phyloP scores from a whole-genome alignment of 2,329 filamentous ascomycete genomes.

The Aspergillus vadensis region DNA sequence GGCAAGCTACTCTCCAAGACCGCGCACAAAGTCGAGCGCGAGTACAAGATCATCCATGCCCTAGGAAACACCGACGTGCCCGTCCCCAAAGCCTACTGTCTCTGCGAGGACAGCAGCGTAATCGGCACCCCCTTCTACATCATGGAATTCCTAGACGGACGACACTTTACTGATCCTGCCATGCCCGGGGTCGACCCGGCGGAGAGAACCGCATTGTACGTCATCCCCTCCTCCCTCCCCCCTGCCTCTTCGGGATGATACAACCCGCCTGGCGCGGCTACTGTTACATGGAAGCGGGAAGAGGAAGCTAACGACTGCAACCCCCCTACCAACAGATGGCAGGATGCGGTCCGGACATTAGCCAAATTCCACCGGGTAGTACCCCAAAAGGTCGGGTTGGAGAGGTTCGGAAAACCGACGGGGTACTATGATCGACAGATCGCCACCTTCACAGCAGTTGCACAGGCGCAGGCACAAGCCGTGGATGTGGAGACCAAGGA shows the following conservation, averaged over 20 bases:
- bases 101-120: constrained; percentile 79
- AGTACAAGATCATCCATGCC: constrained; percentile 87
- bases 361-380: constrained; percentile 81
- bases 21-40: constrained; percentile 93
- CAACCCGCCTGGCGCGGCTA: background rate
- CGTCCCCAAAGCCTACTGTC: constrained; percentile 77
- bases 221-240: constrained; percentile 6
- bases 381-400: constrained; percentile 67
- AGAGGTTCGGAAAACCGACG: constrained; percentile 68
- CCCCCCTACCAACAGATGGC: constrained; percentile 61
- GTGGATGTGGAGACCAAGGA: constrained; percentile 75
- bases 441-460: constrained; percentile 77
- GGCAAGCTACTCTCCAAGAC: constrained; percentile 89
- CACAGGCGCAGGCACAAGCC: constrained; percentile 72
- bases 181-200: constrained; percentile 70
- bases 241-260: too few species aligned
- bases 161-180: constrained; percentile 86
- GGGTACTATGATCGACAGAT: constrained; percentile 89
- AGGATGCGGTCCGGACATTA: constrained; percentile 77
- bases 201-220: constrained; percentile 71
- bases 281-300: background rate
- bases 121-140: constrained; percentile 94
- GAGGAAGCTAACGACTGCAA: constrained; percentile 3
- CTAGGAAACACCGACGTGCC: constrained; percentile 78
- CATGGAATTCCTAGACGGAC: constrained; percentile 92